Percentiles rank a stretch among this genome's conserved stretches.
Conservation (phyloP, 495 filamentous ascomycete species). For the Penicillium malachiteum region DNA sequence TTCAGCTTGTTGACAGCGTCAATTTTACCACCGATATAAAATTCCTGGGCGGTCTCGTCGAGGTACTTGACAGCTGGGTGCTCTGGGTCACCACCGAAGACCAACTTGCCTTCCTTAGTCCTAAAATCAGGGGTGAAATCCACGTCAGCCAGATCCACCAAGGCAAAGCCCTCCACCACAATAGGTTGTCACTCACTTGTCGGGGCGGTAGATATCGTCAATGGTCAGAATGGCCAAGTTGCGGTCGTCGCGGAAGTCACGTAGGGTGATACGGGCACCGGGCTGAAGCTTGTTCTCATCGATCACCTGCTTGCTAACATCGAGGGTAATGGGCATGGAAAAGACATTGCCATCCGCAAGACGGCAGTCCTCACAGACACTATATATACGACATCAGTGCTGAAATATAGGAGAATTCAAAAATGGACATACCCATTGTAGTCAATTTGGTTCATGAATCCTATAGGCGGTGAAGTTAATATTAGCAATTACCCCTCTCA, state of each 20-base stretch:
- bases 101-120: slow-evolving; percentile 82
- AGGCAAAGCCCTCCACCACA: slow-evolving; percentile 7
- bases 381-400: slow-evolving; percentile 33
- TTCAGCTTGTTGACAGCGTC: slow-evolving; percentile 91
- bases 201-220: slow-evolving; percentile 92
- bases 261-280: slow-evolving; percentile 78
- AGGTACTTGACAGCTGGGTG: slow-evolving; percentile 93
- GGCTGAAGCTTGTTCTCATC: slow-evolving; percentile 69
- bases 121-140: slow-evolving; percentile 48
- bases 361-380: slow-evolving; percentile 83
- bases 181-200: slow-evolving; percentile 67
- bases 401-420: not conserved
- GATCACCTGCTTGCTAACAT: slow-evolving; percentile 72
- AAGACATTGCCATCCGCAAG: slow-evolving; percentile 90
- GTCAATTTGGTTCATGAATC: slow-evolving; percentile 96
- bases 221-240: slow-evolving; percentile 94
- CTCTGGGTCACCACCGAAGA: slow-evolving; percentile 91
- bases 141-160: slow-evolving; percentile 35
- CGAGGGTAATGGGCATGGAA: slow-evolving; percentile 94
- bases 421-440: slow-evolving; percentile 73
- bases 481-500: slow-evolving; percentile 33
- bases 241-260: slow-evolving; percentile 94
- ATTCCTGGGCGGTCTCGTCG: slow-evolving; percentile 73
- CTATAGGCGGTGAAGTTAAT: slow-evolving; percentile 43
- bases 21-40: slow-evolving; percentile 92